phyloP scores from a whole-genome alignment of 768 basidiomycete genomes.

The Rhodosporidiobolus odoratus region DNA sequence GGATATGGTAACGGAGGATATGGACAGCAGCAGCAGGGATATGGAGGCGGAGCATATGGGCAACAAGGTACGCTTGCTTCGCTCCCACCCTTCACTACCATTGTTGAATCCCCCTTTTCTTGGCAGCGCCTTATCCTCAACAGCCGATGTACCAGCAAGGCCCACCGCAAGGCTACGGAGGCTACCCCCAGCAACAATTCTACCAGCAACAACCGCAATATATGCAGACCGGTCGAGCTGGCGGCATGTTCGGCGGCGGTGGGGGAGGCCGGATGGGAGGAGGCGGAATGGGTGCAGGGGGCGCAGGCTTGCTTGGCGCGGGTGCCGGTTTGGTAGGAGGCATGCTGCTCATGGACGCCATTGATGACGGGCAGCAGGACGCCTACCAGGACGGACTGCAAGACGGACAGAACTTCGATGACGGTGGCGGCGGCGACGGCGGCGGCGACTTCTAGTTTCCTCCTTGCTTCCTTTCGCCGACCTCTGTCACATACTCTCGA shows the following conservation, averaged over 20 bases:
- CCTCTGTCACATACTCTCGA: neutral
- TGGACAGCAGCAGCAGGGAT: neutral
- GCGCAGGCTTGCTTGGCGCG: slow-evolving; percentile 2
- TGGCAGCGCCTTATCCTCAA: neutral
- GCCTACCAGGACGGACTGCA: slow-evolving; percentile 14
- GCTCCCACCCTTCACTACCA: neutral
- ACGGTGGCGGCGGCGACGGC: slow-evolving; percentile 8
- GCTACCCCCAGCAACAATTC: neutral
- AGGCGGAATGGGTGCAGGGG: slow-evolving; percentile 11
- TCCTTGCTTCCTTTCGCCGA: neutral
- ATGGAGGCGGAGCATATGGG: too few species aligned
- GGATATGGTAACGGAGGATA: neutral
- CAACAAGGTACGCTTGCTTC: neutral
- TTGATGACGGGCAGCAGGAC: slow-evolving; percentile 13
- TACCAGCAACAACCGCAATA: slow-evolving; percentile 7
- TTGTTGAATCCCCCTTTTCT: neutral
- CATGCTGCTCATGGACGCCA: slow-evolving; percentile 1
- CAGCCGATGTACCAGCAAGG: neutral
- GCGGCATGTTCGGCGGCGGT: slow-evolving; percentile 7
- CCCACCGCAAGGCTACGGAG: slow-evolving; percentile 3
- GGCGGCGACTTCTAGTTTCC: slow-evolving; percentile 22
- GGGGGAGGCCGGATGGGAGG: slow-evolving; percentile 1
- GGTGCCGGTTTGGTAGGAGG: slow-evolving; percentile 27
- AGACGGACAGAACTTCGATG: slow-evolving; percentile 17
- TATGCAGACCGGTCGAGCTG: neutral